Base-by-base conservation (phyloP, 352 stramenopile genomes). In the Phytophthora kernoviae region DNA sequence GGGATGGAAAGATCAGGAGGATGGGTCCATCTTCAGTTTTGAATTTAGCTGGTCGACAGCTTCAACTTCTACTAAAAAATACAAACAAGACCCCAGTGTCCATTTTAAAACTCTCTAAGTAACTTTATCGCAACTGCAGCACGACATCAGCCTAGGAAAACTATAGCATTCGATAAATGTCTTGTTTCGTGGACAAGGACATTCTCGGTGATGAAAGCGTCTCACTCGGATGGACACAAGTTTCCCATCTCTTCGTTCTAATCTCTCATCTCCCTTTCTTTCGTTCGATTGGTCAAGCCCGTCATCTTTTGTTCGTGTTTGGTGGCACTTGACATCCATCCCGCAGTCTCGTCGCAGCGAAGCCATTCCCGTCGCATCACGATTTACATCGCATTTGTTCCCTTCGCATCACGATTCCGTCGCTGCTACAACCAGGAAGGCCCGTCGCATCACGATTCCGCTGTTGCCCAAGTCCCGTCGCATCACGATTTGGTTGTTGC, bases 401-500 rank as follows among this genome's bases (percentile, higher is more conserved):
- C 33, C 33, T 12, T 39, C 33, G 33, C 33, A 39, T 39, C 33
- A 39, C 30, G 34, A 41, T 41, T 17, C 18, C 34, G 34, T 41
- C 34, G 34, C 34, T 41, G 34, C 34, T 41, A 41, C 34, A 4
- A 34, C 34, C 34, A 9, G 34, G 9, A 17, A 4, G 34, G 34
- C 34, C 34, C 34, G 34, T 41, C 34, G 34, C 34, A 41, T 34
- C 34, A 17, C 37, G 37, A 43, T 43, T 43, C 37, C 37, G 37
- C 37, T 43, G 37, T 43, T 43, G 37, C 37, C 15, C 15, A 9
- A 21, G 37, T 18, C 14, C 37, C 37, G 12, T 18, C 12, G 37
- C 37, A 43, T 43, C 37, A 43, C 37, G 37, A 43, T 43, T 21
- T 43, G 37, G 33, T 39, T 39, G 33, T 39, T 39, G 33, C 33